These are phyloP conservation scores for Chlamydomonas asymmetrica DNA, from an alignment of 139 green algal genomes.

Conservation along the genomic window DNA sequence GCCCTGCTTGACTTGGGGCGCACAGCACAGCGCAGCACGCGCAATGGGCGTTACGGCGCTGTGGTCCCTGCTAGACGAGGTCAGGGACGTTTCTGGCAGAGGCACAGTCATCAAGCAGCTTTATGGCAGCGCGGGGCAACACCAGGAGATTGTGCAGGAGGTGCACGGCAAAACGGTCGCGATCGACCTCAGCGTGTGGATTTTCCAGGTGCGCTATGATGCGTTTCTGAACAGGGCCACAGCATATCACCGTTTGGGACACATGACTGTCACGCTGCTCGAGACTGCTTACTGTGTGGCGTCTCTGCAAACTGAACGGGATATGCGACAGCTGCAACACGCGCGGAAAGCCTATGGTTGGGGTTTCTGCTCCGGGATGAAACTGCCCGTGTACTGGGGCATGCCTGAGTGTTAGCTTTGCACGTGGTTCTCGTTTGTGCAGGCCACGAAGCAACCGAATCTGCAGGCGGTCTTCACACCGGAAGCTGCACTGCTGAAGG, in stretches of 20 bases:
- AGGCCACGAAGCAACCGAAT: not conserved
- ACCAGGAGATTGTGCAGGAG: constrained; percentile 6
- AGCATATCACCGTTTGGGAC: not conserved
- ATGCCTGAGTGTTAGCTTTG: not conserved
- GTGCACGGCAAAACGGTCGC: constrained; percentile 5
- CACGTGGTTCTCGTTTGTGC: not conserved
- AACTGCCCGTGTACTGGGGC: not conserved
- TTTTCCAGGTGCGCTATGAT: constrained; percentile 15
- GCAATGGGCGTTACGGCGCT: too few species aligned
- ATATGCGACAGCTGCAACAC: too few species aligned
- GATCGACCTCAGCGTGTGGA: constrained; percentile 17
- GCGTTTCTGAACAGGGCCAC: constrained; percentile 4
- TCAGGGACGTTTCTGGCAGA: too few species aligned
- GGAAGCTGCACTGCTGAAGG: not conserved
- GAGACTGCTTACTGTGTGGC: not conserved
- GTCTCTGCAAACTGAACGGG: too few species aligned
- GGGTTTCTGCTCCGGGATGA: not conserved
- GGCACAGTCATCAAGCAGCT: too few species aligned
- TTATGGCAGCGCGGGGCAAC: too few species aligned
- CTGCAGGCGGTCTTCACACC: not conserved
- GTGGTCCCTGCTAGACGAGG: too few species aligned
- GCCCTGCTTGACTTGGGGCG: too few species aligned
- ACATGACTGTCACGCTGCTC: not conserved
- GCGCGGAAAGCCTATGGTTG: too few species aligned
- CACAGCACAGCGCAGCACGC: too few species aligned